Base-by-base conservation (phyloP, 2,329 filamentous ascomycete genomes). In the Lasiodiplodia sp. region DNA sequence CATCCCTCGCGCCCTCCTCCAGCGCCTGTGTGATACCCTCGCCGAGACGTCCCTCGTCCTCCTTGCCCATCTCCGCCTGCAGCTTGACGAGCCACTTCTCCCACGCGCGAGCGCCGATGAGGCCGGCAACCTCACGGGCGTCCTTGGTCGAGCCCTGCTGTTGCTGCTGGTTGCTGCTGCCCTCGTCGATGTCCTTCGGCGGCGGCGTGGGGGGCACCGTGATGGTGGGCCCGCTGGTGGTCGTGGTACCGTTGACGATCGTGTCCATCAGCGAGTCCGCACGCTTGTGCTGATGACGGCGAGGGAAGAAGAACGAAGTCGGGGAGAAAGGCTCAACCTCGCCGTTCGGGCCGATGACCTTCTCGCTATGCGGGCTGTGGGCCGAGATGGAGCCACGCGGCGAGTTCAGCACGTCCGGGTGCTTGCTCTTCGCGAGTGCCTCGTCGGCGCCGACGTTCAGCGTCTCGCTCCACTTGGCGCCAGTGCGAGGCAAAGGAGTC, bases 51-150 rank as follows among this genome's bases (percentile, higher is more conserved):
- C 21, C 58, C 57, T 81, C 78, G 68, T 85, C 83, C 40, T 84
- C 83, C 76, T 93, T 90, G 31, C 92, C 91, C 76, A 93, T 96
- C 83, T 97, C 94, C 82, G 91, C 87, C 82, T 96, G 92, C 75
- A 95, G 87, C 76, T 93, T 92, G 72, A 97, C 82, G 79, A 98
- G 87, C 96, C 96, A 99, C 78, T 93, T 92, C 86, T 99, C 96
- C 95, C 94, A 99, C 78, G 90, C 90, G 90, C 94, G 96, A 31
- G 91, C 90, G 4, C 93, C 96, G 0, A 95, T 88, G 51, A 98
- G 82, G 23, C 94, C 94, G 14, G 92, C 91, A 72, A 97, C 84
- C 73, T 68, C 87, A 89, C 1, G 92, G 92, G 90, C 88, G 76
- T 89, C 88, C 62, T 89, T 87, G 0, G 91, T 93, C 4, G 77